These are phyloP conservation scores for Paramecium primaurelia DNA, from an alignment of 73 alveolate species.

Conservation along the genomic window DNA sequence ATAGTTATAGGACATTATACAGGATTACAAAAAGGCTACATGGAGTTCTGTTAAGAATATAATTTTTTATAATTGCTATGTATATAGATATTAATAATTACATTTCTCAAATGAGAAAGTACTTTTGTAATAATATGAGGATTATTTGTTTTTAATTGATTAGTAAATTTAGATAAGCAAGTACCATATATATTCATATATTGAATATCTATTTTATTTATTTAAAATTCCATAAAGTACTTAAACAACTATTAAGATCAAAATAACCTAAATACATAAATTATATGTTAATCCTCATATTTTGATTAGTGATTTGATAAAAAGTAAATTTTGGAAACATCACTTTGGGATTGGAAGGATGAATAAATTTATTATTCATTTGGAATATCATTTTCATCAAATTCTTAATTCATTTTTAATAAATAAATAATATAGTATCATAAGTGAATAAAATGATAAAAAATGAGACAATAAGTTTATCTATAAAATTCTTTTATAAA, in stretches of 20 bases:
- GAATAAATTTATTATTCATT: neutral
- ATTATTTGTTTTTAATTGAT: neutral
- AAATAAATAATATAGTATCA: neutral
- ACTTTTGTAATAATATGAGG: neutral
- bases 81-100: neutral
- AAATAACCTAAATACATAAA: neutral
- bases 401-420: neutral
- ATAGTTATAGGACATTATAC: neutral
- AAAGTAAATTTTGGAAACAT: neutral
- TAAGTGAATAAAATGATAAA: neutral
- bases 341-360: neutral
- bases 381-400: neutral
- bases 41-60: neutral
- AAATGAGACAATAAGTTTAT: neutral
- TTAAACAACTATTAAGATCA: neutral
- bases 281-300: neutral
- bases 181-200: neutral
- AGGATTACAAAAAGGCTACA: neutral
- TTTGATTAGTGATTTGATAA: neutral
- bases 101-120: neutral
- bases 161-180: neutral
- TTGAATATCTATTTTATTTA: no score
- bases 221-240: neutral
- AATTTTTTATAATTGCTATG: neutral
- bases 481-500: neutral